Conservation (phyloP, 2,329 filamentous ascomycete species). For the Talaromyces albobiverticillius region DNA sequence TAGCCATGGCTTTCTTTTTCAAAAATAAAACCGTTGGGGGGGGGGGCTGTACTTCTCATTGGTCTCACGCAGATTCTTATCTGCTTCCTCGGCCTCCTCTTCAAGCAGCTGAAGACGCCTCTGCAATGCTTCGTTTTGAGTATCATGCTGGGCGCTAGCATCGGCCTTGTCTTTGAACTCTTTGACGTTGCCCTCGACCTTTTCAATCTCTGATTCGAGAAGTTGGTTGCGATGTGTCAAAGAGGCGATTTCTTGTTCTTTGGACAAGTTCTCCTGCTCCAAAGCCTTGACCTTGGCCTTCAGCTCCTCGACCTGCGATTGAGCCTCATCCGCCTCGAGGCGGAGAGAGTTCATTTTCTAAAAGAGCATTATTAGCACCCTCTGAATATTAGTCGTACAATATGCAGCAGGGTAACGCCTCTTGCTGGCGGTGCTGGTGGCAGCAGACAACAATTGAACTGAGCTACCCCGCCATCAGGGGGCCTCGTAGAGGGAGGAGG, state of each 20-base stretch:
- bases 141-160: constrained; percentile 76
- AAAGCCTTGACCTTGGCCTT: constrained; percentile 81
- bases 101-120: constrained; percentile 93
- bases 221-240: constrained; percentile 92
- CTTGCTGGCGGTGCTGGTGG: constrained; percentile 3
- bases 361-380: constrained; percentile 17
- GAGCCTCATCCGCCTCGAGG: constrained; percentile 84
- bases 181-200: constrained; percentile 79
- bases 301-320: constrained; percentile 80
- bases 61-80: constrained; percentile 92
- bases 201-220: constrained; percentile 87
- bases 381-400: background rate
- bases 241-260: constrained; percentile 98
- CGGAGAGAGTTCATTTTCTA: constrained; percentile 96
- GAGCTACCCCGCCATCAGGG: constrained; percentile 41
- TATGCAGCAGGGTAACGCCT: background rate
- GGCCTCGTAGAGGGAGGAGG: constrained; percentile 18
- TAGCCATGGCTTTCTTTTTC: constrained; percentile 12
- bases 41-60: constrained; percentile 90
- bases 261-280: constrained; percentile 91
- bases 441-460: constrained; percentile 21
- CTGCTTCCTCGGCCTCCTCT: constrained; percentile 94
- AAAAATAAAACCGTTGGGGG: background rate
- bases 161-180: constrained; percentile 84
- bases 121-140: constrained; percentile 87